phyloP scores from a whole-genome alignment of 2,329 filamentous ascomycete genomes.

The Hymenoscyphus occultus region DNA sequence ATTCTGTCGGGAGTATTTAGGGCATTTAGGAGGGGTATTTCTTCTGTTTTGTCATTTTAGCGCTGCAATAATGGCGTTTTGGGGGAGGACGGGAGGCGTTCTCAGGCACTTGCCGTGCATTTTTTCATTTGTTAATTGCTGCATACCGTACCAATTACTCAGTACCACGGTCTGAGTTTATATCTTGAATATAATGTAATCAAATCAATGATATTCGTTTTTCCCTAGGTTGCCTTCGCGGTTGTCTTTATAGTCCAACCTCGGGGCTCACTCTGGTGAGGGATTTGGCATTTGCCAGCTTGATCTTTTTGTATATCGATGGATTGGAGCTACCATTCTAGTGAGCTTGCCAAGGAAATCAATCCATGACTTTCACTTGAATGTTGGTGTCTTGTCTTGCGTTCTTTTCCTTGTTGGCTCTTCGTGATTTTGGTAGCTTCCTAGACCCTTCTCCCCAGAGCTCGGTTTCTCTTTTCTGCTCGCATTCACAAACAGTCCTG shows the following conservation, averaged over 20 bases:
- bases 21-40: neutral
- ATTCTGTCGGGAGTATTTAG: slow-evolving; percentile 3
- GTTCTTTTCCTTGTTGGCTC: slow-evolving; percentile 19
- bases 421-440: slow-evolving; percentile 21
- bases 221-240: neutral
- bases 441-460: slow-evolving; percentile 32
- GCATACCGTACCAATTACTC: slow-evolving; percentile 8
- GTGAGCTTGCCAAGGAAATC: neutral
- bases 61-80: slow-evolving; percentile 4
- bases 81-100: neutral
- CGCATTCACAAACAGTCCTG: slow-evolving; percentile 33
- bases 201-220: neutral
- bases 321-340: neutral
- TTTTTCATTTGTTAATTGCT: slow-evolving; percentile 7
- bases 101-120: neutral
- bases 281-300: neutral
- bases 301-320: neutral
- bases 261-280: neutral
- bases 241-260: neutral
- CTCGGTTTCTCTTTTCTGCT: slow-evolving; percentile 30
- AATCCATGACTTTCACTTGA: slow-evolving; percentile 18
- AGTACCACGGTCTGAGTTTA: neutral
- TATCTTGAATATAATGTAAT: slow-evolving; percentile 2
- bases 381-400: slow-evolving; percentile 17
- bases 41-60: neutral